These are phyloP conservation scores for Hibiscus syriacus DNA, from an alignment of 345 rosid species.

Conservation along the genomic window DNA sequence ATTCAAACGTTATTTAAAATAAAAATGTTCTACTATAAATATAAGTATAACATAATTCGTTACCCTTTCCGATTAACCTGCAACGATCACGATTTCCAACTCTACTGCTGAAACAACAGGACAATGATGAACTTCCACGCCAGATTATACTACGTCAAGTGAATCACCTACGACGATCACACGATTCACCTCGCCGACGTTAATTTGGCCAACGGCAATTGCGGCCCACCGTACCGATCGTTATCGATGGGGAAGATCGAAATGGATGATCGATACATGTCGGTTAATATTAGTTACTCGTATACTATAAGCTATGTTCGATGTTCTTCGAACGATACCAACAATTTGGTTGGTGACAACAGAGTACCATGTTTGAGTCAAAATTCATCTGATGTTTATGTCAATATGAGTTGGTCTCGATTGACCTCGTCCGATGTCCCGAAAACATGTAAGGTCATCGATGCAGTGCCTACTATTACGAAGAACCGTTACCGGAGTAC, in stretches of 20 bases:
- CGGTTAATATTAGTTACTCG: background rate
- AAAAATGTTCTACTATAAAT: too few species aligned
- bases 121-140: conserved; percentile 19
- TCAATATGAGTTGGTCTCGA: background rate
- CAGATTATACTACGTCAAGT: conserved; percentile 23
- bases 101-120: conserved; percentile 27
- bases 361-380: background rate
- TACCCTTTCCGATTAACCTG: conserved; percentile 33
- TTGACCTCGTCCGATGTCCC: background rate
- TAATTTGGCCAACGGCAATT: conserved; percentile 22
- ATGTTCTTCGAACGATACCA: background rate
- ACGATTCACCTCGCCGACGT: conserved; percentile 25
- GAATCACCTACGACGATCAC: conserved; percentile 14
- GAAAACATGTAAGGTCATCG: background rate
- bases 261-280: background rate
- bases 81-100: conserved; percentile 18
- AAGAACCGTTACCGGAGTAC: background rate
- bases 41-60: too few species aligned
- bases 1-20: too few species aligned
- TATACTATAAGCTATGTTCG: background rate
- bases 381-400: background rate
- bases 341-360: background rate
- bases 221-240: conserved; percentile 22
- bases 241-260: background rate
- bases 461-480: background rate